Percentiles rank a stretch among this genome's conserved stretches.
These are phyloP conservation scores for Penicillium fimorum DNA, from an alignment of 495 filamentous ascomycete genomes.

Conservation along the genomic window DNA sequence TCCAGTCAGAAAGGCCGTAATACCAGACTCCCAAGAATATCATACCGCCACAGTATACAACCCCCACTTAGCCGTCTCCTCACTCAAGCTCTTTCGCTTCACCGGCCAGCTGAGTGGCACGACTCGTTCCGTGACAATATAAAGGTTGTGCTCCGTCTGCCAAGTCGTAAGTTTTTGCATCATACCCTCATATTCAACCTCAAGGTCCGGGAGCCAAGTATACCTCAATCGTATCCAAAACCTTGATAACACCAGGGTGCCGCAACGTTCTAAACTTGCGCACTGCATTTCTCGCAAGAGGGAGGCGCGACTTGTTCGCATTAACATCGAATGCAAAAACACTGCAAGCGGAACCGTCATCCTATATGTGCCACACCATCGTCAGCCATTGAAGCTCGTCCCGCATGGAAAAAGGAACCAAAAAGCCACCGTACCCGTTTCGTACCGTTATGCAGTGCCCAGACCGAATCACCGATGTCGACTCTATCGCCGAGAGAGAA, in stretches of 20 bases:
- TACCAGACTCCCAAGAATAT: not conserved
- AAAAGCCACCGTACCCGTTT: conserved; percentile 64
- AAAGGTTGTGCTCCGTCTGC: conserved; percentile 87
- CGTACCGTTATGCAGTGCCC: conserved; percentile 88
- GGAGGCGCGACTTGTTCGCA: conserved; percentile 72
- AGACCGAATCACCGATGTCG: conserved; percentile 84
- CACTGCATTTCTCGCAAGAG: conserved; percentile 87
- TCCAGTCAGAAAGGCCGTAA: conserved; percentile 8
- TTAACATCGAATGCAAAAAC: conserved; percentile 92
- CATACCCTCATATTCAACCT: not conserved
- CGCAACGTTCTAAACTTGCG: conserved; percentile 87
- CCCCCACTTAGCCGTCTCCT: conserved; percentile 95
- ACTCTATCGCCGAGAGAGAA: conserved; percentile 90
- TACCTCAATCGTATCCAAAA: conserved; percentile 93
- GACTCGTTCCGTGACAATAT: conserved; percentile 91
- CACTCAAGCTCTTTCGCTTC: conserved; percentile 74
- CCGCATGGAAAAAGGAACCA: conserved; percentile 3
- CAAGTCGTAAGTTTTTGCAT: not conserved
- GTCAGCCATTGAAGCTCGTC: conserved; percentile 3
- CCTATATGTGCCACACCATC: conserved; percentile 48
- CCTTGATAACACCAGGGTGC: conserved; percentile 90
- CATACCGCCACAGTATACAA: conserved; percentile 77
- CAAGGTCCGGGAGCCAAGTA: conserved; percentile 2
- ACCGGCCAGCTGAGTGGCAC: conserved; percentile 83
- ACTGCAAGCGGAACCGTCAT: conserved; percentile 89